Evolutionary conservation across 345 rosid genomes (phyloP), one percentile per base, ranked within the genome.

Genomic region (Sisymbrium irio): DNA sequence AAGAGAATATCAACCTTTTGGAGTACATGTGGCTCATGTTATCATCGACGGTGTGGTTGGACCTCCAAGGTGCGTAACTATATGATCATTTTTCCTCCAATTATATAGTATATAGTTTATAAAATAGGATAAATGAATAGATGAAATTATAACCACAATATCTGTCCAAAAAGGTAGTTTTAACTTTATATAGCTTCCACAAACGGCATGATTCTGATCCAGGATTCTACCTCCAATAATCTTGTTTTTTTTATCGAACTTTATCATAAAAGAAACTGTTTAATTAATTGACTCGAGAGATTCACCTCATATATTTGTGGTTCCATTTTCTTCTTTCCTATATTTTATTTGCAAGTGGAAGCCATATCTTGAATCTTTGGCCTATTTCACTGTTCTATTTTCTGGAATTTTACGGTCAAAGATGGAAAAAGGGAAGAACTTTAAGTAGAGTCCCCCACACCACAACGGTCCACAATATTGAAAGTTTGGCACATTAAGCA

Each of bases 11-110:
- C 89, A 86, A 77, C 80, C 87, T 67, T 77, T 79, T 36, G 98
- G 98, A 9, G 83, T 93, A 10, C 98, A 93, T 73, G 87, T 93
- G 58, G 96, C 96, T 4, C 98, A 93, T 75, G 84, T 93, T 51
- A 82, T 93, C 83, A 83, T 93, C 20, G 91, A 91, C 44, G 98
- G 97, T 15, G 83, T 87, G 22, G 81, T 91, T 68, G 97, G 97
- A 71, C 87, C 82, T 41, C 87, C 96, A 10, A 80, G 96, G 98
- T 81, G 70, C 27, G 40, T 40, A 41, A 19, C 49, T 28, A 25
- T 46, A 22, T 47, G 6, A 22, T 49, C 11, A 14, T 46, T 66
- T 66, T 36, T 37, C 8, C n/a, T 70, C 36, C 65, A n/a, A 7
- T 22, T 62, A 9, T 25, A 25, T 44, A 7, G 11, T 7, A 22